Evolutionary conservation across 2,329 filamentous ascomycete species (phyloP), one percentile per base, ranked within the genome.

Genomic region (Aspergillus thermomutatus): DNA sequence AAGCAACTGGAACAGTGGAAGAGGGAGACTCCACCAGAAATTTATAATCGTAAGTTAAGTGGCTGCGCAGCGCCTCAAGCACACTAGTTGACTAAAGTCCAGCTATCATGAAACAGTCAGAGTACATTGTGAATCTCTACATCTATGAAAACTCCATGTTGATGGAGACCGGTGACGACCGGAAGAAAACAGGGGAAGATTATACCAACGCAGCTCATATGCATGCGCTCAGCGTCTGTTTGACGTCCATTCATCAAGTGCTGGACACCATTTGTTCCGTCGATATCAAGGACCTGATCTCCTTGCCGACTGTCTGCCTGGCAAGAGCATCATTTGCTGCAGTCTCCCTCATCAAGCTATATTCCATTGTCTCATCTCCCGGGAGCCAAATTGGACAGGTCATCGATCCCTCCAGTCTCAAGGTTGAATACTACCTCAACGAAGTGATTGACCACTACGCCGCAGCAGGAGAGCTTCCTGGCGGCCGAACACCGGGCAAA

Each of bases 141-240:
- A 86, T 92, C 77, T 87, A 92, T 69, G 90, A 92, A 71, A 84
- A 90, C 53, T 86, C 84, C 2, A 83, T 92, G 60, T 86, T 90
- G 61, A 79, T 83, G 8, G 86, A 89, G 52, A 79, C 77, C 21
- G 78, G 80, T 2, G 80, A 84, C 7, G 81, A 60, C 14, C 49
- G 56, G 3, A 63, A 60, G 7, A 41, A 59, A 4, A 21, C 55
- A 26, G 58, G 68, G 55, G 53, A 69, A 46, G 61, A 61, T 3
- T 61, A 70, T 19, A 69, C 76, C 5, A 84, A 82, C 2, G 76
- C 83, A 0, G 83, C 85, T 0, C 86, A 91, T 52, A 84, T 90
- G 57, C 83, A 83, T 64, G 84, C 88, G 7, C 75, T 92, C 7
- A 86, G 84, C 0, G 80, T 83, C n/a, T 90, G 87, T 62, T 79